A percentile compares a stretch with the other conserved stretches of the same genome.
These are phyloP conservation scores for Sorghum bicolor DNA, from an alignment of 176 grass and related monocot genomes.

Conservation along the genomic window DNA sequence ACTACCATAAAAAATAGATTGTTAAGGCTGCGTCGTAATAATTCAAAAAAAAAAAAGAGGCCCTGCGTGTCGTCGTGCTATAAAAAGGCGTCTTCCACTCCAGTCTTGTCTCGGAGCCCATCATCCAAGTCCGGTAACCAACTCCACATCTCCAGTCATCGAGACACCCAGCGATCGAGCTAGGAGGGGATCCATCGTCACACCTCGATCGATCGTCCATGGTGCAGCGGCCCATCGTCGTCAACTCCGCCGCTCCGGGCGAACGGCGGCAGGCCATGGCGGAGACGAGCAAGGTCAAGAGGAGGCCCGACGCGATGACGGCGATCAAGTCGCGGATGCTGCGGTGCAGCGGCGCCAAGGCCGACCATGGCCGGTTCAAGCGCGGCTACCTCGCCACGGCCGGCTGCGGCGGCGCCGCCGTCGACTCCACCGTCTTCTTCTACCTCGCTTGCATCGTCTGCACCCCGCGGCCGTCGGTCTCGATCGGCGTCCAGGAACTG, in stretches of 20 bases:
- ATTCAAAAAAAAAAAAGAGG: too few relatives aligned
- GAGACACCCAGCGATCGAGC: too few relatives aligned
- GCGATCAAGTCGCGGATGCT: constrained; percentile 48
- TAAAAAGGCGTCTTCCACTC: background rate
- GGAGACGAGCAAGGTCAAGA: background rate
- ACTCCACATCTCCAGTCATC: background rate
- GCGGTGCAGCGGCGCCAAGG: constrained; percentile 22
- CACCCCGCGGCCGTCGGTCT: background rate
- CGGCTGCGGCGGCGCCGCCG: background rate
- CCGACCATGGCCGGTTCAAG: constrained; percentile 34
- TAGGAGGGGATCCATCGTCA: background rate
- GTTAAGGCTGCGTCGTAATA: background rate
- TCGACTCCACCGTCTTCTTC: constrained; percentile 29
- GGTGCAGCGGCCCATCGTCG: background rate
- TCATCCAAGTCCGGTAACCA: too few relatives aligned
- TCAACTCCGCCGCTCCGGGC: too few relatives aligned
- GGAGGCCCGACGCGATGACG: constrained; percentile 12
- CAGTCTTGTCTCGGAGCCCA: background rate
- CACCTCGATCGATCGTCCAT: background rate
- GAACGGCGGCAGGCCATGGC: too few relatives aligned
- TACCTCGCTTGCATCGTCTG: constrained; percentile 52
- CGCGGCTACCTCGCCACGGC: constrained; percentile 35
- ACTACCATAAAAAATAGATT: too few relatives aligned
- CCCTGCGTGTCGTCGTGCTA: background rate
- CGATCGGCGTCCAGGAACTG: background rate